Percentiles rank a stretch among this genome's conserved stretches.
These are phyloP conservation scores for Arachnomyces sp. DNA, from an alignment of 2,329 filamentous ascomycete genomes.

Conservation along the genomic window DNA sequence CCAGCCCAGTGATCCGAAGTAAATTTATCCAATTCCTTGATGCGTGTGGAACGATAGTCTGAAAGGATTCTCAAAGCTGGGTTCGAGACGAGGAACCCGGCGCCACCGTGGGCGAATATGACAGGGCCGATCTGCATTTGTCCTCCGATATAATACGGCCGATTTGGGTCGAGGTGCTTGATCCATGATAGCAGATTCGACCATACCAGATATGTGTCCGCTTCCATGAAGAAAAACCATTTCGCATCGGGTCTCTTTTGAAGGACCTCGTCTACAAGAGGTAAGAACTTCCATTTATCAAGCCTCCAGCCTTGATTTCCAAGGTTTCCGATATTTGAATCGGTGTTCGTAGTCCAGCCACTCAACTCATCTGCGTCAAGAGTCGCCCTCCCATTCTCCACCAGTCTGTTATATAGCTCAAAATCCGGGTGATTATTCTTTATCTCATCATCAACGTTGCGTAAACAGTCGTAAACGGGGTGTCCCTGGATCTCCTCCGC, in stretches of 20 bases:
- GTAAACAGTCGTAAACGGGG: constrained; percentile 43
- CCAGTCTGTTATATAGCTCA: constrained; percentile 43
- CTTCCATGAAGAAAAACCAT: constrained; percentile 54
- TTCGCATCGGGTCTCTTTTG: constrained; percentile 39
- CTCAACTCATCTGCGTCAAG: constrained; percentile 34
- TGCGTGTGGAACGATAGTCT: constrained; percentile 34
- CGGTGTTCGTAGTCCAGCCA: constrained; percentile 17
- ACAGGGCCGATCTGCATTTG: constrained; percentile 44
- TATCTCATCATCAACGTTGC: constrained; percentile 33
- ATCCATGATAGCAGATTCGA: constrained; percentile 47
- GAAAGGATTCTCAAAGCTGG: constrained; percentile 40
- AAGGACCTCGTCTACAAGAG: constrained; percentile 45
- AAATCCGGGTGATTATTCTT: constrained; percentile 40
- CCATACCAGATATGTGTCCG: constrained; percentile 51
- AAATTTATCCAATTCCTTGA: constrained; percentile 36
- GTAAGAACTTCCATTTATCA: constrained; percentile 53
- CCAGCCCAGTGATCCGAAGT: constrained; percentile 43
- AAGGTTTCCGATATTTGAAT: constrained; percentile 23
- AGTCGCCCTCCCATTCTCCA: constrained; percentile 34
- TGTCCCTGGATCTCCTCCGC: constrained; percentile 44
- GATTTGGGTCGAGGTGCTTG: constrained; percentile 38
- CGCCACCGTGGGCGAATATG: constrained; percentile 47
- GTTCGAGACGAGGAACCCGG: constrained; percentile 45
- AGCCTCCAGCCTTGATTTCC: constrained; percentile 45
- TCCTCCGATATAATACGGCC: constrained; percentile 47